These are phyloP conservation scores for Cyclotella cryptica DNA, from an alignment of 108 stramenopile genomes.

Conservation along the genomic window DNA sequence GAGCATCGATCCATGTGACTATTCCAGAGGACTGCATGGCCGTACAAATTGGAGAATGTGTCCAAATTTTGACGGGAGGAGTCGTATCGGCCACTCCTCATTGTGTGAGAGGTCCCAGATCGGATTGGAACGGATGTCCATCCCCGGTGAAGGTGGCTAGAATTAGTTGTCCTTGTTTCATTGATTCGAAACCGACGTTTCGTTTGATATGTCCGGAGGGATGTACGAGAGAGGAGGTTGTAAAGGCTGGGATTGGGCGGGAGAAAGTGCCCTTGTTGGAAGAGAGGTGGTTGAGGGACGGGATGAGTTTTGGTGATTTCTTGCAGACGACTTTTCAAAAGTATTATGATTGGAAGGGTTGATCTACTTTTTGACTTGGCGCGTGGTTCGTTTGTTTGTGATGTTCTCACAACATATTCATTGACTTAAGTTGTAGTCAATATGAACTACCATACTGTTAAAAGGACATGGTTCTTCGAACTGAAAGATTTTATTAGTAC, in stretches of 20 bases:
- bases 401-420: too few relatives aligned
- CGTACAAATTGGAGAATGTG: slow-evolving; percentile 93
- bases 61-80: slow-evolving; percentile 91
- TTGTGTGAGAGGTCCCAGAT: slow-evolving; percentile 78
- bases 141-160: slow-evolving; percentile 52
- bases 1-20: slow-evolving; percentile 59
- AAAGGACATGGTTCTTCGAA: too few relatives aligned
- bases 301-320: slow-evolving; percentile 92
- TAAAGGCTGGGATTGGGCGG: slow-evolving; percentile 54
- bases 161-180: slow-evolving; percentile 83
- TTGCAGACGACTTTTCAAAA: slow-evolving; percentile 74
- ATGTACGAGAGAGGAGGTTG: slow-evolving; percentile 52
- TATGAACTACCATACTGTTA: too few relatives aligned
- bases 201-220: slow-evolving; percentile 69
- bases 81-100: slow-evolving; percentile 91
- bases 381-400: too few relatives aligned
- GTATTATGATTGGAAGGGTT: slow-evolving; percentile 63
- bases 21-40: slow-evolving; percentile 93
- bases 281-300: slow-evolving; percentile 75
- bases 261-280: slow-evolving; percentile 78
- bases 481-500: too few relatives aligned
- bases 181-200: slow-evolving; percentile 83
- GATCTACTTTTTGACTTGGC: too few relatives aligned
- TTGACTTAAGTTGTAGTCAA: too few relatives aligned
- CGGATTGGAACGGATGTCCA: slow-evolving; percentile 14